phyloP scores from a whole-genome alignment of 2,329 filamentous ascomycete genomes.

The Madurella mycetomatis region DNA sequence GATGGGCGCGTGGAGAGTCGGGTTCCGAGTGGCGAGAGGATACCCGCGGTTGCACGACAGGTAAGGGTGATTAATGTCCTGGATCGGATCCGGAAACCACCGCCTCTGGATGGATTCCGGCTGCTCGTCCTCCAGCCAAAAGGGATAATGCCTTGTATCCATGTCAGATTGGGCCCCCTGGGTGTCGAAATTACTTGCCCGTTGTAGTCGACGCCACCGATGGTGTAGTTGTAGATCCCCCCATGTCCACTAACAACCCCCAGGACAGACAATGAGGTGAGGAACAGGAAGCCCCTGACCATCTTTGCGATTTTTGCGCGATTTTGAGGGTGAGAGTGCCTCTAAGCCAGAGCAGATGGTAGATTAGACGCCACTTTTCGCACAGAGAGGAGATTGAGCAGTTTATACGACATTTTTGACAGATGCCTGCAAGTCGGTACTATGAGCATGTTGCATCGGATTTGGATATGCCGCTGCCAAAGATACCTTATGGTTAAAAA shows the following conservation, averaged over 20 bases:
- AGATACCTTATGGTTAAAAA: too few relatives aligned
- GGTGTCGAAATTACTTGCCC: background rate
- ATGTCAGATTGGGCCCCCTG: background rate
- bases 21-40: background rate
- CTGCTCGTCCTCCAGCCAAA: too few relatives aligned
- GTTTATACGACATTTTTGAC: too few relatives aligned
- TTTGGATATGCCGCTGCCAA: too few relatives aligned
- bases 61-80: background rate
- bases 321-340: too few relatives aligned
- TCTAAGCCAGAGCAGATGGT: too few relatives aligned
- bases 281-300: background rate
- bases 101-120: constrained; percentile 2
- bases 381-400: too few relatives aligned
- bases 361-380: too few relatives aligned
- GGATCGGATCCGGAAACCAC: constrained; percentile 8
- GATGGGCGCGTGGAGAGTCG: background rate
- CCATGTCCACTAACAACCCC: constrained; percentile 1
- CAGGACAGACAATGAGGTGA: background rate
- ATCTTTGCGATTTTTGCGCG: background rate
- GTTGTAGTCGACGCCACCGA: constrained; percentile 3
- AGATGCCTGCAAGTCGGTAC: too few relatives aligned
- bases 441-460: too few relatives aligned
- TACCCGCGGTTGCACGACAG: constrained; percentile 11
- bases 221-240: constrained; percentile 9
- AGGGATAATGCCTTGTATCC: too few relatives aligned